A percentile compares a stretch with the other conserved stretches of the same genome.
Evolutionary conservation across 805 yeast genomes (phyloP).

Genomic region (Brettanomyces sp.): DNA sequence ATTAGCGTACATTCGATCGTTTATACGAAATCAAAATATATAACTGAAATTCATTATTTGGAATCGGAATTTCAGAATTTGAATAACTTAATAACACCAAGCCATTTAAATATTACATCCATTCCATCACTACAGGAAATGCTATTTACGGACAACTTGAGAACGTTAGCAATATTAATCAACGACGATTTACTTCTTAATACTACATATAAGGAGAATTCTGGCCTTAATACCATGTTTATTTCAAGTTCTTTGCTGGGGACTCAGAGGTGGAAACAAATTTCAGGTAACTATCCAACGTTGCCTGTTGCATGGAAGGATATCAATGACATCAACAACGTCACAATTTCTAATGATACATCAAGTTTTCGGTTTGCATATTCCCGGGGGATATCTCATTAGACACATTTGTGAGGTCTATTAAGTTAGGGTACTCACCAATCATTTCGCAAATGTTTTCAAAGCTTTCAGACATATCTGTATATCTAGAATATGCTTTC

Average conservation of each 20-base stretch:
- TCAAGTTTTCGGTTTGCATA: slow-evolving; percentile 18
- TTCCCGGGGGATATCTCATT: slow-evolving; percentile 28
- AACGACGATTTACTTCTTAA: slow-evolving; percentile 18
- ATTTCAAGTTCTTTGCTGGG: not conserved
- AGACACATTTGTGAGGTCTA: slow-evolving; percentile 26
- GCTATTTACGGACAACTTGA: slow-evolving; percentile 23
- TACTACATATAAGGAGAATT: slow-evolving; percentile 21
- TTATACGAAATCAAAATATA: not conserved
- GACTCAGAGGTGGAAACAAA: not conserved
- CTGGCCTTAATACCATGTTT: slow-evolving; percentile 4
- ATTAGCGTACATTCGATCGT: slow-evolving; percentile 26
- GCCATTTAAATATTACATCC: not conserved
- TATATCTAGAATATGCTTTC: slow-evolving; percentile 26
- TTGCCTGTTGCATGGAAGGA: not conserved
- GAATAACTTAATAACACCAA: slow-evolving; percentile 3
- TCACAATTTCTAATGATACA: not conserved
- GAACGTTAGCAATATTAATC: slow-evolving; percentile 30
- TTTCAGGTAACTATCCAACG: not conserved
- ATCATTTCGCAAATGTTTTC: slow-evolving; percentile 36
- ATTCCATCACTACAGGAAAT: slow-evolving; percentile 14
- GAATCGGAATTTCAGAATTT: not conserved
- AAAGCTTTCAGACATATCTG: slow-evolving; percentile 20
- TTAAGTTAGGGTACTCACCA: slow-evolving; percentile 59
- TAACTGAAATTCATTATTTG: slow-evolving; percentile 8
- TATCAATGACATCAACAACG: not conserved